phyloP scores from a whole-genome alignment of 139 green algal species.

The Ostreobium quekettii region DNA sequence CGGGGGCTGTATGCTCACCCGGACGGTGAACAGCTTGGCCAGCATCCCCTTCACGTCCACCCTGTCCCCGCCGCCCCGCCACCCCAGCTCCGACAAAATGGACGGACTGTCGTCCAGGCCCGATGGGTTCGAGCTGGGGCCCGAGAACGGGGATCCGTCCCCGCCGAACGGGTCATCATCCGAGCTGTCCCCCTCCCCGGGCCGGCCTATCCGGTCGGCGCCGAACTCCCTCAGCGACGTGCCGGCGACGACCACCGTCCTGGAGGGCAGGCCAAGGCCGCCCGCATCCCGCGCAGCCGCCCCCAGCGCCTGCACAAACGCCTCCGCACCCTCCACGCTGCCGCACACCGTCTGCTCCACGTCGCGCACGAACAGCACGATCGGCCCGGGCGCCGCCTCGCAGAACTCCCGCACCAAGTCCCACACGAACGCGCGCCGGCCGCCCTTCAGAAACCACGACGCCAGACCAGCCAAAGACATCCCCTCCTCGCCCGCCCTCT shows the following conservation, averaged over 20 bases:
- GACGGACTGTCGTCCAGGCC: neutral
- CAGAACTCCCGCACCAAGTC: neutral
- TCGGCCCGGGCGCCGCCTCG: too few species aligned
- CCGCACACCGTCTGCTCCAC: neutral
- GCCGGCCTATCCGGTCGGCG: neutral
- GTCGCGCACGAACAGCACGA: neutral
- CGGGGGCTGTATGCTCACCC: neutral
- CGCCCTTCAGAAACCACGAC: neutral
- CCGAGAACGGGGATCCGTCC: neutral
- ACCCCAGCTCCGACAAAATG: neutral
- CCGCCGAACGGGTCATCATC: neutral
- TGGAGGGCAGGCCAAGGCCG: neutral
- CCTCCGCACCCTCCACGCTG: neutral
- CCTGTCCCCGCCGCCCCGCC: neutral
- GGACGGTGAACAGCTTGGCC: neutral
- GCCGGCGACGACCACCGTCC: neutral
- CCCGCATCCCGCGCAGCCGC: too few species aligned
- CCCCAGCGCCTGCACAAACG: neutral
- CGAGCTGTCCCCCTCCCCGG: neutral
- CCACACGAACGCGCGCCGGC: neutral
- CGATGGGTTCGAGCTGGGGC: too few species aligned
- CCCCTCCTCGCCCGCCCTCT: neutral
- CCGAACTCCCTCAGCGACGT: slow-evolving; percentile 3
- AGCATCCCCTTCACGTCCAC: neutral
- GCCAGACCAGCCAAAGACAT: neutral